Conservation (phyloP, 768 basidiomycete genomes). For the Collybia mongolica region DNA sequence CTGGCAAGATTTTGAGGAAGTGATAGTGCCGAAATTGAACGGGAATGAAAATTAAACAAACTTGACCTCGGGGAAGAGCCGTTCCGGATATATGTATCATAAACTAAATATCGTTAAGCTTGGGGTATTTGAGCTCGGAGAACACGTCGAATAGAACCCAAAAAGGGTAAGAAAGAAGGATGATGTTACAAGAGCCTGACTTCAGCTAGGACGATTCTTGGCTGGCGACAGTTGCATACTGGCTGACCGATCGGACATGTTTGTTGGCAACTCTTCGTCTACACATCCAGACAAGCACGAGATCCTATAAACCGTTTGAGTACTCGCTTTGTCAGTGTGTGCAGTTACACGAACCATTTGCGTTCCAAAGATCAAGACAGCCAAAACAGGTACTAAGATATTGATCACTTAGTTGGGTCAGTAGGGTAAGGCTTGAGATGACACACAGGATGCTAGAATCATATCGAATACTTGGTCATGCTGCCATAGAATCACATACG, state of each 20-base stretch:
- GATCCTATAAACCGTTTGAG: not conserved
- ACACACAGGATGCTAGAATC: slow-evolving; percentile 20
- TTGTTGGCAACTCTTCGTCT: not conserved
- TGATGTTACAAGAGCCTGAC: no score
- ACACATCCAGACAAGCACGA: slow-evolving; percentile 4
- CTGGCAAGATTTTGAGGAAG: no score
- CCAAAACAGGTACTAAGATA: slow-evolving; percentile 21
- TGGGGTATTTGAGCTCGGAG: no score
- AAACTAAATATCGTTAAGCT: no score
- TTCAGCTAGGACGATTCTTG: not conserved
- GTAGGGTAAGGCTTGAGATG: not conserved
- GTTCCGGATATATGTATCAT: no score
- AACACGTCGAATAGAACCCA: no score
- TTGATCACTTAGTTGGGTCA: not conserved
- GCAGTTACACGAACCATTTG: slow-evolving; percentile 16
- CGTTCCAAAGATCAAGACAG: slow-evolving; percentile 21
- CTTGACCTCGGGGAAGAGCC: no score
- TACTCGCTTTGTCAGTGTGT: not conserved
- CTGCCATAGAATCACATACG: slow-evolving; percentile 18
- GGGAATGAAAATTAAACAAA: no score
- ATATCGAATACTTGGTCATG: slow-evolving; percentile 22
- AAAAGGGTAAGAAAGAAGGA: no score
- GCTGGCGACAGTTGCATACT: not conserved
- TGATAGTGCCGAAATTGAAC: no score
- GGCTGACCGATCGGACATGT: not conserved